Base-by-base conservation (phyloP, 2,329 filamentous ascomycete genomes). In the Ophiostoma sp. region DNA sequence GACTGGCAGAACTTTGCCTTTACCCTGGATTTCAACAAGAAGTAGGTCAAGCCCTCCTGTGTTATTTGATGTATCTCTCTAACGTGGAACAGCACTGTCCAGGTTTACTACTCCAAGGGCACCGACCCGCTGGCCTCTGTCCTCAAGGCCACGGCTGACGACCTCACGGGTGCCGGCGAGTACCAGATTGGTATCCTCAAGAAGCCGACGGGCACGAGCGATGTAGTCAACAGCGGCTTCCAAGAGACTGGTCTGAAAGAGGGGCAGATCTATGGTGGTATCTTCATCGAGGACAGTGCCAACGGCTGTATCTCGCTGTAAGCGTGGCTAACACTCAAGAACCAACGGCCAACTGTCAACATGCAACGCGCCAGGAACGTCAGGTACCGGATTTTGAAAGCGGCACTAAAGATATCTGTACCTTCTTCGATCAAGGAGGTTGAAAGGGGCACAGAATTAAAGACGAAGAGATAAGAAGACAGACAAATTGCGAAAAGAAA, bases 1-100 rank as follows among this genome's bases (percentile, higher is more conserved):
- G 82, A 82, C 22, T 90, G 88, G 88, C 88, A 90, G 79, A 90
- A 90, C 80, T 90, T 90, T 82, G 88, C 87, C 25, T 77, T 89
- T 50, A 86, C 84, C 11, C 79, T 89, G 22, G 85, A 90, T 78
- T 90, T 87, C 76, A 78, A 79, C 55, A 82, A 85, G 76, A 89
- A 89, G 87, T 88, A 79, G 74, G 84, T 77, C 72, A 19, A n/a
- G n/a, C n/a, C n/a, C n/a, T n/a, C n/a, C n/a, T n/a, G n/a, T n/a
- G 12, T 59, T 15, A 48, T 1, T 6, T 17, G 15, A 15, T 2
- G 19, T 33, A 1, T 36, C 9, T 2, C 17, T 4, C 22, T 64
- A 25, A 42, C 33, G n/a, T 11, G 9, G 7, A 31, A 1, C 59
- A 89, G 87, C 78, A 86, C 87, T 59, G 82, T 88, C 2, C 84